Base-by-base conservation (phyloP, 768 basidiomycete species). In the Russula sp. region DNA sequence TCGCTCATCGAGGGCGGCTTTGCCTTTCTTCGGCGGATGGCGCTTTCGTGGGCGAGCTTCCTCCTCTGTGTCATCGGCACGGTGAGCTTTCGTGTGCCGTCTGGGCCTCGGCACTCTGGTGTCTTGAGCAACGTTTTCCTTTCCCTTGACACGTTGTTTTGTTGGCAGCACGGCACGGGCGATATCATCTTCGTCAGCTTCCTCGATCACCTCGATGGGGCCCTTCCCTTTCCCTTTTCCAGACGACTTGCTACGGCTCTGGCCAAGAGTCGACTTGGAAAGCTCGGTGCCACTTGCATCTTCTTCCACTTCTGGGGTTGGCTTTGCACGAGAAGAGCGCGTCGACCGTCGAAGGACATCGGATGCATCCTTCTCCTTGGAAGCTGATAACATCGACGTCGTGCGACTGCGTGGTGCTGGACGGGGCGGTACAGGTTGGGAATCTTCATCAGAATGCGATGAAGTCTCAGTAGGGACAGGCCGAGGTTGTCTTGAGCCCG, bases 81-180 rank as follows among this genome's bases (percentile, higher is more conserved):
- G 64, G 40, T 56, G 57, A 16, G 30, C 30, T 32, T 57, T 66
- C 46, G 66, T 65, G 46, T 61, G 61, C 32, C 64, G 64, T 32
- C 54, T 28, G 16, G 64, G 20, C n/a, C 56, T 61, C 32, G 28
- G 54, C 28, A n/a, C 49, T 38, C 57, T 65, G 40, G 18, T 40
- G 1, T 46, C 59, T 5, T 51, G 59, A 20, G 49, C 62, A 28
- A 70, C 56, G 49, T 66, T 68, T 50, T 74, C 71, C 62, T 71
- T 72, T 18, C 73, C 73, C 66, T 72, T 75, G 36, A 71, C 69
- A 18, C 71, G 67, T 14, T 69, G 64, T 50, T 69, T 72, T 51
- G 66, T 65, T 65, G 73, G 74, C 1, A 62, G 69, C 20, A 59
- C 71, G 6, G 65, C 68, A 11, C 63, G 64, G 3, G 69, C 69